Percentiles rank a stretch among this genome's conserved stretches.
Evolutionary conservation across 2,329 filamentous ascomycete genomes (phyloP).

Genomic region (Beauveria asiatica): DNA sequence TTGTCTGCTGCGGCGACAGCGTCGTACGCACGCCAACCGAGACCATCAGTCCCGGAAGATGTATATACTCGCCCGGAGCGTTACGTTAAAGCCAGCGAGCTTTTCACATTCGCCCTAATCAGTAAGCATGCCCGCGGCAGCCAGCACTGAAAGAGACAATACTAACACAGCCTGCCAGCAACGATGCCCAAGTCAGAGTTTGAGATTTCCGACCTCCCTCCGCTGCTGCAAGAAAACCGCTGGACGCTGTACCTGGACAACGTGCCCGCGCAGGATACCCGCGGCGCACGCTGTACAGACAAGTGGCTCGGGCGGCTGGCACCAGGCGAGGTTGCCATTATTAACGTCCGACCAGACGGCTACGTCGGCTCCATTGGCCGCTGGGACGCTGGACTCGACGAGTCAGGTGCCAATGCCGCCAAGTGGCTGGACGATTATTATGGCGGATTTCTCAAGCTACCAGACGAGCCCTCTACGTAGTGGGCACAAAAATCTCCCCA

Average conservation of each 20-base stretch:
- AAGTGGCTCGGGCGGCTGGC: constrained; percentile 60
- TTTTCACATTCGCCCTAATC: constrained; percentile 62
- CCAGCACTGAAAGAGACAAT: not conserved
- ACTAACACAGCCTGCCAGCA: constrained; percentile 27
- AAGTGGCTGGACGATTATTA: constrained; percentile 48
- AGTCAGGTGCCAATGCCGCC: constrained; percentile 42
- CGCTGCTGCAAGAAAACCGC: constrained; percentile 51
- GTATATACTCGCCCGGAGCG: constrained; percentile 58
- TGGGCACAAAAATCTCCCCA: not conserved
- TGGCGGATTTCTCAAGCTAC: constrained; percentile 44
- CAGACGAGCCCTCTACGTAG: constrained; percentile 14
- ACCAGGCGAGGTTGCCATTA: constrained; percentile 50
- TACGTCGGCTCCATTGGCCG: constrained; percentile 59
- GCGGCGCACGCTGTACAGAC: constrained; percentile 47
- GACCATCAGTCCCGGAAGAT: constrained; percentile 50
- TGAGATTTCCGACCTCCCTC: constrained; percentile 57
- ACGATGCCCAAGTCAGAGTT: constrained; percentile 53
- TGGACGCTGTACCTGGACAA: constrained; percentile 70
- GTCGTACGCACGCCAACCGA: constrained; percentile 54
- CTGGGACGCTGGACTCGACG: constrained; percentile 43
- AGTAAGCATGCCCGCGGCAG: constrained; percentile 36
- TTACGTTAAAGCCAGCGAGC: constrained; percentile 58
- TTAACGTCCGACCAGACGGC: constrained; percentile 64
- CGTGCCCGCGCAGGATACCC: constrained; percentile 45
- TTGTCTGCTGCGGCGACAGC: constrained; percentile 49